Evolutionary conservation across 1,139 yeast genomes (phyloP), one percentile per base, ranked within the genome.

Genomic region (Taphrina pruni): DNA sequence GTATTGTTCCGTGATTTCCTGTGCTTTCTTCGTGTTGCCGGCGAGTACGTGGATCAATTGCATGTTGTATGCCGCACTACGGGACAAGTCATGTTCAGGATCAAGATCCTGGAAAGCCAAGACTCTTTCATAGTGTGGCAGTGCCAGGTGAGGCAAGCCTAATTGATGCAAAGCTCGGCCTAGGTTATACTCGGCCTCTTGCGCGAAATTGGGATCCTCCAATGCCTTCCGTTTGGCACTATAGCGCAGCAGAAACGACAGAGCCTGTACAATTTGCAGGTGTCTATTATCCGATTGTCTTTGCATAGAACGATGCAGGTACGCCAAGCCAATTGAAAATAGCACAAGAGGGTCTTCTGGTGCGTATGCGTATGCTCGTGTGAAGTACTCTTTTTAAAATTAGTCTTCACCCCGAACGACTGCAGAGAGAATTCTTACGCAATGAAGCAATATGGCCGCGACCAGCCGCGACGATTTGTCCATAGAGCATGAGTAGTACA

Each of bases 271-370:
- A 41, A 94, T 82, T 76, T 93, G 97, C 70, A 89, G 82, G 75
- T 93, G 97, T 71, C 98, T 84, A 77, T 91, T 91, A 11, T 88
- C 83, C 14, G 97, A 88, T 70, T 90, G 86, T 73, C 99, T 82
- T 78, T 94, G 98, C 87, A 93, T 88, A 0, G 98, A 89, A 52
- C 99, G 83, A 75, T 93, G 97, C n/a, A 92, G 81, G 78, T 93
- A 94, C 0, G 93, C 87, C 54, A 94, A 79, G 0, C 95, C 97
- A 66, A 90, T 81, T 36, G 89, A 79, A 48, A 94, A 81, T 72
- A 92, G 84, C 1, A 94, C 81, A 81, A 90, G 85, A 0, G 97
- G 96, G 73, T 94, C 97, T 61, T 85, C 80, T 58, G 88, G 87
- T 11, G 78, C 75, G 50, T 76, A 65, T 20, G 75, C 75, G 58